Evolutionary conservation across 108 stramenopile species (phyloP).

Genomic region (Hondaea fermentalgiana): DNA sequence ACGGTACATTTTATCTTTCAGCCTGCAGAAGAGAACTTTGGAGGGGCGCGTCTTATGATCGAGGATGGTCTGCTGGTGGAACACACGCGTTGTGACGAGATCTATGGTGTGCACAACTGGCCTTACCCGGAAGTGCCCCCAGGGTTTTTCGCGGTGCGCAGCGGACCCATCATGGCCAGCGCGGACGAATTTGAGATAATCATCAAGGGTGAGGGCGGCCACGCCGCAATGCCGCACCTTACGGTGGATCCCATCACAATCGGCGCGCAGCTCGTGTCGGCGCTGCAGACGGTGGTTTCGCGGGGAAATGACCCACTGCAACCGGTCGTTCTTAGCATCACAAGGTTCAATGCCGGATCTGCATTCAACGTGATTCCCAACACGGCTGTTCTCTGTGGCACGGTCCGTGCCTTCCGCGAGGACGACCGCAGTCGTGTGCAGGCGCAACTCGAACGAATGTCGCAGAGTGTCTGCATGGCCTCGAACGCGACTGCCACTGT

Average conservation of each 20-base stretch:
- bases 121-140: conserved; percentile 48
- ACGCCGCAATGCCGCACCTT: conserved; percentile 80
- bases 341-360: conserved; percentile 58
- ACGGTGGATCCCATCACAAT: conserved; percentile 74
- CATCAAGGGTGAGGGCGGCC: conserved; percentile 62
- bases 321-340: conserved; percentile 61
- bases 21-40: conserved; percentile 83
- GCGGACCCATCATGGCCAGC: conserved; percentile 71
- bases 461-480: conserved; percentile 48
- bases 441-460: conserved; percentile 55
- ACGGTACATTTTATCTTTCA: conserved; percentile 76
- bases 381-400: conserved; percentile 59
- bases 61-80: conserved; percentile 67
- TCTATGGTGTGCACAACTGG: conserved; percentile 79
- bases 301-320: conserved; percentile 63
- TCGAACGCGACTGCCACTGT: conserved; percentile 65
- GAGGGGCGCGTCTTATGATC: conserved; percentile 72
- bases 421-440: conserved; percentile 52
- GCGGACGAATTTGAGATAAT: conserved; percentile 66
- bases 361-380: conserved; percentile 72
- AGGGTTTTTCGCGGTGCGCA: conserved; percentile 60
- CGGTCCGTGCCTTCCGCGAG: conserved; percentile 68
- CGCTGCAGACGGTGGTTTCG: conserved; percentile 70
- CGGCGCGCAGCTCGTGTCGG: conserved; percentile 63
- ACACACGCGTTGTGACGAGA: conserved; percentile 53